Evolutionary conservation across 108 stramenopile species (phyloP).

Genomic region (Skeletonema costatum): DNA sequence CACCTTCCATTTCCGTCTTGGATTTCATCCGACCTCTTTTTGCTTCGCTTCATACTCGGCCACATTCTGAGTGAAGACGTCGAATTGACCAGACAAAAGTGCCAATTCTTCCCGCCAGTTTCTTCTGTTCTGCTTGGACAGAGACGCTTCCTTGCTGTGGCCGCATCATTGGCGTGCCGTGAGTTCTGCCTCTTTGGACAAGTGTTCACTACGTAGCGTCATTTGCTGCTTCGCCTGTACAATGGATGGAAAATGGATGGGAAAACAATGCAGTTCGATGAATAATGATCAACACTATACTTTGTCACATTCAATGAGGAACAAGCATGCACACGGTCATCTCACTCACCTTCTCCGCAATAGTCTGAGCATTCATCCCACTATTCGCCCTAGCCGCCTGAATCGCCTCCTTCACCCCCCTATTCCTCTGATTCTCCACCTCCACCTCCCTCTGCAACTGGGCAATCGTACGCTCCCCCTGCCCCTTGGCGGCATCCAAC

Average conservation of each 20-base stretch:
- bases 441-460: slow-evolving; percentile 40
- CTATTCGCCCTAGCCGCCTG: slow-evolving; percentile 33
- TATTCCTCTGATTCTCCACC: slow-evolving; percentile 34
- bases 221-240: slow-evolving; percentile 41
- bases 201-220: slow-evolving; percentile 30
- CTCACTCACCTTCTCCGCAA: slow-evolving; percentile 44
- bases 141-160: slow-evolving; percentile 29
- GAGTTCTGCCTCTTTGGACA: slow-evolving; percentile 33
- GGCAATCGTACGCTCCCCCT: slow-evolving; percentile 33
- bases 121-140: slow-evolving; percentile 37
- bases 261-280: background rate
- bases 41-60: slow-evolving; percentile 43
- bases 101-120: slow-evolving; percentile 29
- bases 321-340: background rate
- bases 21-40: slow-evolving; percentile 23
- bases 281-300: background rate
- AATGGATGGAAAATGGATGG: background rate
- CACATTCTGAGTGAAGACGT: slow-evolving; percentile 32
- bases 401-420: slow-evolving; percentile 47
- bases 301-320: background rate
- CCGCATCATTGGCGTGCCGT: slow-evolving; percentile 24
- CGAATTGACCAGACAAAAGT: slow-evolving; percentile 37
- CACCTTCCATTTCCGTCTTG: slow-evolving; percentile 28
- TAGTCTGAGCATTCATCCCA: slow-evolving; percentile 38
- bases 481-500: slow-evolving; percentile 20